These are phyloP conservation scores for Ceratobasidium papillatum DNA, from an alignment of 1,284 basidiomycete genomes.

Conservation along the genomic window DNA sequence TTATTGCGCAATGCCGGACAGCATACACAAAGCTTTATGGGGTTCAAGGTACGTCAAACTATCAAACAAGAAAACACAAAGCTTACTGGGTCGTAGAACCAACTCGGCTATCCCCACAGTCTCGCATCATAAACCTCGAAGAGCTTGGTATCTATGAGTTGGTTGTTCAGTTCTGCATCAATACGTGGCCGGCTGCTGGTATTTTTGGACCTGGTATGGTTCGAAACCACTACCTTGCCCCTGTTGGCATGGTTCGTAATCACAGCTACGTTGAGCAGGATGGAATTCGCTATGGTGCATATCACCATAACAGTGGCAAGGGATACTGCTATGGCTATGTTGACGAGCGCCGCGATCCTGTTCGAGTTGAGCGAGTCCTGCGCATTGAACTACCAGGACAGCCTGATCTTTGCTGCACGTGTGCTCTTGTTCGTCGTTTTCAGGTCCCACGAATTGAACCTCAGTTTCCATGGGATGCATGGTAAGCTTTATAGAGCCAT, in stretches of 20 bases:
- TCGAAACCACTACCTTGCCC: too few species aligned
- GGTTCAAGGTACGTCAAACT: not conserved
- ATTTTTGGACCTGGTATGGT: not conserved
- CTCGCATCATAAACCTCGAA: not conserved
- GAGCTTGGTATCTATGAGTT: not conserved
- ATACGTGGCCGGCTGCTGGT: slow-evolving; percentile 6
- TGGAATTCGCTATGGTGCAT: not conserved
- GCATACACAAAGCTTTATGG: not conserved
- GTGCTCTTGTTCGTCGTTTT: not conserved
- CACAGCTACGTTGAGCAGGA: slow-evolving; percentile 16
- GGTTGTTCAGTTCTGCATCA: not conserved
- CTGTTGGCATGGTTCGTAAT: not conserved
- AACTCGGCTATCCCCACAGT: not conserved
- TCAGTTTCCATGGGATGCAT: not conserved
- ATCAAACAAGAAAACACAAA: too few species aligned
- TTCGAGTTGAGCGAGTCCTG: not conserved
- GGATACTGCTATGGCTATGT: slow-evolving; percentile 9
- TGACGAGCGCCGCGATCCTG: not conserved
- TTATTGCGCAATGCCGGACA: not conserved
- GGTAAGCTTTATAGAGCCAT: too few species aligned
- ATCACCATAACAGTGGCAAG: not conserved
- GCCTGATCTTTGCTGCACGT: not conserved
- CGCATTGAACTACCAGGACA: not conserved
- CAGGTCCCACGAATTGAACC: not conserved
- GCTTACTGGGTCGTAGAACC: not conserved